phyloP scores from a whole-genome alignment of 371 early-diverging fungal genomes.

The Rhizopus arrhizus region DNA sequence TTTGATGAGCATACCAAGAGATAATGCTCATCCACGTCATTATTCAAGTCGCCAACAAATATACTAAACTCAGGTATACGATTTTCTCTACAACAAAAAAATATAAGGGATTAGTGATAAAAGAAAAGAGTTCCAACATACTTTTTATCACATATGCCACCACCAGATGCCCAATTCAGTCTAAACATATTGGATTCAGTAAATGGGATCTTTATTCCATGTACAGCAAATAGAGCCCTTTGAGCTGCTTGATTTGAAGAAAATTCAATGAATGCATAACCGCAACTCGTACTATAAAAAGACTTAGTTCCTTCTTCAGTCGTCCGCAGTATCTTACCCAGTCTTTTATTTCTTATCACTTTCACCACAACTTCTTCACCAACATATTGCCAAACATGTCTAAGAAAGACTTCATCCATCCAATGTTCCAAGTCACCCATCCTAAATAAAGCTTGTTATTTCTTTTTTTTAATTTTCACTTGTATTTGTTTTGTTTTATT shows the following conservation, averaged over 20 bases:
- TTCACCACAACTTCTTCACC: constrained; percentile 82
- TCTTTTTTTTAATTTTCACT: background rate
- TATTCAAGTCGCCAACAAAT: constrained; percentile 86
- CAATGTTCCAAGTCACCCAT: constrained; percentile 86
- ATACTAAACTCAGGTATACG: constrained; percentile 76
- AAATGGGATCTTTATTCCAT: constrained; percentile 82
- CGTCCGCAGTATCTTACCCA: constrained; percentile 7
- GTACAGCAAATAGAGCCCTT: constrained; percentile 65
- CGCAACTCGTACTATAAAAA: constrained; percentile 53
- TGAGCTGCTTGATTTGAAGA: constrained; percentile 61
- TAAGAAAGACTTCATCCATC: constrained; percentile 82
- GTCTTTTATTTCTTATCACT: constrained; percentile 80
- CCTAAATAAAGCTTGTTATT: constrained; percentile 36
- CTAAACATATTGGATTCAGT: constrained; percentile 73
- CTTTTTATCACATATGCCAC: constrained; percentile 55
- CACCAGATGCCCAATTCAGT: constrained; percentile 91
- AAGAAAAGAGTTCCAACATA: constrained; percentile 16
- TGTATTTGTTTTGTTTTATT: background rate
- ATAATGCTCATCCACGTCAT: constrained; percentile 73
- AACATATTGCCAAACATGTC: constrained; percentile 67
- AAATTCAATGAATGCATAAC: constrained; percentile 82
- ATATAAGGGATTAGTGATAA: constrained; percentile 8
- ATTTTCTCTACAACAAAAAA: constrained; percentile 45
- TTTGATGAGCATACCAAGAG: constrained; percentile 61
- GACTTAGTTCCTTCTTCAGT: background rate